Percentiles rank a stretch among this genome's conserved stretches.
These are phyloP conservation scores for Colletotrichum sp. DNA, from an alignment of 2,329 filamentous ascomycete species.

Conservation along the genomic window DNA sequence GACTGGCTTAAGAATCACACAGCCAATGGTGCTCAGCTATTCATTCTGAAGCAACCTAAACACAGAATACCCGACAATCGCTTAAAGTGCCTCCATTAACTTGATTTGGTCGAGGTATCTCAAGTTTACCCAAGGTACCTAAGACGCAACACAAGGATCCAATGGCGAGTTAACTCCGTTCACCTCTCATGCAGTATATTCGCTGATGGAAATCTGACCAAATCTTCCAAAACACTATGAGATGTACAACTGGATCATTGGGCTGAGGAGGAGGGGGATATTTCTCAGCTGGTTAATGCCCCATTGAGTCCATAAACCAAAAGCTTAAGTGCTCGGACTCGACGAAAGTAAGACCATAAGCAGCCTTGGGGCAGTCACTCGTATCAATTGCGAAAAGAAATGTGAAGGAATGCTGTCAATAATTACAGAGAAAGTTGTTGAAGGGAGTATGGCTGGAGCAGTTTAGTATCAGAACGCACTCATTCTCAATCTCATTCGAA, in stretches of 20 bases:
- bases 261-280: rapidly evolving
- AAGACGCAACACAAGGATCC: not conserved
- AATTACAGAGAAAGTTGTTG: not conserved
- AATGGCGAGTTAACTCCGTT: not conserved
- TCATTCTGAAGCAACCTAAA: not conserved
- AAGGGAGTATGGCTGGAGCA: not conserved
- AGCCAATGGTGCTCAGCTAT: not conserved
- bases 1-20: not conserved
- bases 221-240: not conserved
- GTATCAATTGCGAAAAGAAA: not conserved
- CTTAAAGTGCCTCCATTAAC: not conserved
- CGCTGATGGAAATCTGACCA: not conserved
- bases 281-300: not conserved
- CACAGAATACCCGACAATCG: not conserved
- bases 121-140: not conserved
- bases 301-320: not conserved
- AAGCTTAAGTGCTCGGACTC: not conserved
- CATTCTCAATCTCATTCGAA: not conserved
- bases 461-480: not conserved
- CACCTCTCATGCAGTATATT: not conserved
- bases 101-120: not conserved
- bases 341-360: not conserved
- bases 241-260: not conserved
- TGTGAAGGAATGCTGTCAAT: rapidly evolving
- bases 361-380: not conserved